Base-by-base conservation (phyloP, 805 yeast genomes). In the Metschnikowia hibisci region DNA sequence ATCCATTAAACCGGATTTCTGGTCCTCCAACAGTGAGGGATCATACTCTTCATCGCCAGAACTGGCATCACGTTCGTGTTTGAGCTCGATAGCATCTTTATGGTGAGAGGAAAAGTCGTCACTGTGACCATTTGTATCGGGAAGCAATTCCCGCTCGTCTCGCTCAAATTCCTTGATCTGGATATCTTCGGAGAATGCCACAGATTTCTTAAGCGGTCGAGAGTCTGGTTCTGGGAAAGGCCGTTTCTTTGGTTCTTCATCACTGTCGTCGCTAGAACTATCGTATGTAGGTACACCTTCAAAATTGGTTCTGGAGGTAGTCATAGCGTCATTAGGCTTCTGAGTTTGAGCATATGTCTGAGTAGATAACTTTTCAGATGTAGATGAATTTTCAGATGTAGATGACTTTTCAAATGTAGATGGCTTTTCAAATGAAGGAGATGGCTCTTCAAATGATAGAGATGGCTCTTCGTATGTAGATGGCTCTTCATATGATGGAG, bases 151-250 rank as follows among this genome's bases (percentile, higher is more conserved):
- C 23, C 59, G 57, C n/a, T 66, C 71, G 35, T 69, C 74, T 6
- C 67, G 49, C 23, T 63, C 69, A 43, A 56, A 69, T 47, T 69
- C 75, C 46, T 69, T 69, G 25, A 69, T 58, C 50, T 69, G 69
- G 13, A 69, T 57, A 33, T 68, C 67, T 39, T 69, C 73, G 0
- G 72, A 62, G 43, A 69, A 69, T 22, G 74, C 73, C 6, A 69
- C 75, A 5, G 56, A 44, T 30, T 66, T 57, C 42, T 63, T 66
- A 7, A 37, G 40, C 11, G 37, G 43, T 34, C 37, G 29, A 9
- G 27, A 43, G 51, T 22, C 45, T 51, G 30, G 37, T 16, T 42
- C 22, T 30, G 40, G 13, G 41, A 20, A 36, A 20, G 34, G 25
- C 26, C 39, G 37, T 38, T 29, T 44, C 14, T 7, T 23, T 15